Evolutionary conservation across 129 eudicot species (phyloP), one percentile per base, ranked within the genome.

Genomic region (Tagetes patula): DNA sequence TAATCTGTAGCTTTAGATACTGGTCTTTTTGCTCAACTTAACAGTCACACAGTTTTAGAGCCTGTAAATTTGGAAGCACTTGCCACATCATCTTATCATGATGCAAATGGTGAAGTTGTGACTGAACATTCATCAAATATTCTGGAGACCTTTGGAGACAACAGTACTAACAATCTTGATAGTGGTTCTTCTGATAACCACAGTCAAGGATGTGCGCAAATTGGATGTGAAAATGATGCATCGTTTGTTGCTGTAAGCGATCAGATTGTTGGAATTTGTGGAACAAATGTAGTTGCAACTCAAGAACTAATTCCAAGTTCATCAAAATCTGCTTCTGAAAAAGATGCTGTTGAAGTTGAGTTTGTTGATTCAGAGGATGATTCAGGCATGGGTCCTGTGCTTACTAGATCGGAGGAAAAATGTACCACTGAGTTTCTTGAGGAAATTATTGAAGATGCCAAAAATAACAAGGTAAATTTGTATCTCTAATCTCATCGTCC

Each of bases 371-470:
- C 73, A 59, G 81, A 82, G 74, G 83, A 72, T 36, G 87, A 76
- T 14, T 76, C 81, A 4, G 9, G 74, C 5, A 52, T 67, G 77
- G 71, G 77, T 42, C 56, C 86, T 5, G 37, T 52, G 47, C 80
- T 81, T 37, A 77, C 84, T 4, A 74, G 65, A 33, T 84, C 98
- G 27, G 81, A 77, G 8, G 82, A 84, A 77, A 69, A 69, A 20
- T 85, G 82, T 69, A 83, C 76, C 74, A 76, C 78, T 46, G 87
- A 84, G 13, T 80, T 86, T 59, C 77, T 94, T 46, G 89, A 94
- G 65, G 89, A 86, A 4, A 80, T 88, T 14, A 80, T 94, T 78
- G 84, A 86, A 78, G 89, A 86, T 13, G 93, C 96, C 34, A 90
- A 81, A 75, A 80, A 69, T 68, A 77, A 84, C 80, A 87, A 94